A percentile compares a stretch with the other conserved stretches of the same genome.
Conservation (phyloP, 495 filamentous ascomycete species). For the Haplographium delicatum region DNA sequence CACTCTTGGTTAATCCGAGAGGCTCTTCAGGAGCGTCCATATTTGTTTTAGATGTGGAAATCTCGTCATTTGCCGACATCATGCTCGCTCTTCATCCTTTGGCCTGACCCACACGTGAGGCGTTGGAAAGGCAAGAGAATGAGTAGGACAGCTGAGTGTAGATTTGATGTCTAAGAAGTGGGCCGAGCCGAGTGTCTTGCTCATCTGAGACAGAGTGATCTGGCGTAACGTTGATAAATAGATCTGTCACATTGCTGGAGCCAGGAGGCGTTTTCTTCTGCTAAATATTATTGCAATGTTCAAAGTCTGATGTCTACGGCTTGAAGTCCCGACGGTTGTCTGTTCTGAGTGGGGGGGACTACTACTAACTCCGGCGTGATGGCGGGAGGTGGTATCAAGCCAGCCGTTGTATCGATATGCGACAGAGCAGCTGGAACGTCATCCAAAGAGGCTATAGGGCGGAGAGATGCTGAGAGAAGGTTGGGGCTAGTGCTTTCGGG, state of each 20-base stretch:
- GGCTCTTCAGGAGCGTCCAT: neutral
- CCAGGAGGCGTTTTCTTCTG: neutral
- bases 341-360: too few species aligned
- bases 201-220: neutral
- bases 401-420: too few species aligned
- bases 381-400: too few species aligned
- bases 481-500: too few species aligned
- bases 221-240: neutral
- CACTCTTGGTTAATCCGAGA: neutral
- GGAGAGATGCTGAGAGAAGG: too few species aligned
- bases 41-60: neutral
- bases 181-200: slow-evolving; percentile 8
- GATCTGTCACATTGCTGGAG: neutral
- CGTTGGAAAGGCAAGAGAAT: neutral
- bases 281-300: too few species aligned
- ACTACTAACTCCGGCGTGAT: too few species aligned
- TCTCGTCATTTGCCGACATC: neutral
- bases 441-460: too few species aligned
- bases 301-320: too few species aligned
- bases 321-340: too few species aligned
- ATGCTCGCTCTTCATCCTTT: neutral
- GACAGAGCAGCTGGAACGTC: too few species aligned
- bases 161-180: neutral
- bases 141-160: neutral
- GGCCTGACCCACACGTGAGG: slow-evolving; percentile 1